A percentile compares a stretch with the other conserved stretches of the same genome.
Evolutionary conservation across 768 basidiomycete species (phyloP).

Genomic region (Scleroderma bovista): DNA sequence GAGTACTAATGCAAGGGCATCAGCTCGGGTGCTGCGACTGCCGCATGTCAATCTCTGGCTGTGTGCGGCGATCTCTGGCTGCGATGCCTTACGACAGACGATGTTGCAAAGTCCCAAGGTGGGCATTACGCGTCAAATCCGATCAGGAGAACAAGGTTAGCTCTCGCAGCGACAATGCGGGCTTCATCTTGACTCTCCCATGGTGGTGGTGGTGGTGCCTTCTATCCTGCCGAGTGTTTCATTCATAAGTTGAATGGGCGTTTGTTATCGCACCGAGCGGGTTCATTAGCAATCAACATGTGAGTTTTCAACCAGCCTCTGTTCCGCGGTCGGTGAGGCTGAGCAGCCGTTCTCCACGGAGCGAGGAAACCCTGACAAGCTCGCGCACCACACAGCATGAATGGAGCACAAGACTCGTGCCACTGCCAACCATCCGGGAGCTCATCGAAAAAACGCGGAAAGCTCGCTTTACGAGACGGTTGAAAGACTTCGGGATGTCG

Average conservation of each 20-base stretch:
- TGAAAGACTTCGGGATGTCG: neutral
- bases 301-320: constrained; percentile 1
- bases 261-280: neutral
- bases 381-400: neutral
- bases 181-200: constrained; percentile 2
- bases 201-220: no score
- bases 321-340: neutral
- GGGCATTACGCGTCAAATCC: constrained; percentile 10
- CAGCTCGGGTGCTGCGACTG: no score
- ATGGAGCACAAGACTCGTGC: no score
- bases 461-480: neutral
- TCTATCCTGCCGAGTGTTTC: neutral
- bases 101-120: constrained; percentile 5
- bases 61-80: constrained; percentile 16
- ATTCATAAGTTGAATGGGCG: neutral
- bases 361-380: neutral
- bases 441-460: neutral
- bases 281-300: neutral
- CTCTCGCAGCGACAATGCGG: constrained; percentile 20
- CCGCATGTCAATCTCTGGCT: constrained; percentile 4
- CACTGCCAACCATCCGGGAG: no score
- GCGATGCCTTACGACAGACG: constrained; percentile 6
- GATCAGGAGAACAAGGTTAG: constrained; percentile 31
- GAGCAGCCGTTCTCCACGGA: neutral
- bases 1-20: no score